Evolutionary conservation across 306 rosid species (phyloP).

Genomic region (Quercus ilex): DNA sequence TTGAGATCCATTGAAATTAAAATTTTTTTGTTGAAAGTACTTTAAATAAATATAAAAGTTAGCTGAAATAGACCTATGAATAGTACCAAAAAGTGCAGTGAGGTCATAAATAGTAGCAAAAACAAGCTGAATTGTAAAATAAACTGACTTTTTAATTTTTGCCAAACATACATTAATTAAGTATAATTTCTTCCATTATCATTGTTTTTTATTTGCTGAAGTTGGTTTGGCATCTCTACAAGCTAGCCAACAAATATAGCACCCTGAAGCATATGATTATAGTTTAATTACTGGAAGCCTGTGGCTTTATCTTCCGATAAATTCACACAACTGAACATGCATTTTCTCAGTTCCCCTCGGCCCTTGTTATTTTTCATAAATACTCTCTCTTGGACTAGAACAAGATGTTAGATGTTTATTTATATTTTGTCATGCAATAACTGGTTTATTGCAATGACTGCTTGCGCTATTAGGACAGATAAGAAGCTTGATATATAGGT

Average conservation of each 20-base stretch:
- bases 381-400: not conserved
- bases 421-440: too few relatives aligned
- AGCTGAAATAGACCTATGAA: too few relatives aligned
- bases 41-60: too few relatives aligned
- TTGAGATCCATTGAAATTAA: too few relatives aligned
- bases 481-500: not conserved
- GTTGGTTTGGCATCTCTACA: not conserved
- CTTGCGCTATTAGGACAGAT: not conserved
- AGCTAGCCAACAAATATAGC: not conserved
- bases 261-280: too few relatives aligned
- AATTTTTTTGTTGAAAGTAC: too few relatives aligned
- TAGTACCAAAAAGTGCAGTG: too few relatives aligned
- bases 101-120: too few relatives aligned
- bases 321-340: not conserved
- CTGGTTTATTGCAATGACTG: not conserved
- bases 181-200: not conserved
- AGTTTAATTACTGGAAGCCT: not conserved
- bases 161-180: too few relatives aligned
- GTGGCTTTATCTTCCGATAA: not conserved
- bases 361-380: not conserved
- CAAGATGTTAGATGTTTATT: too few relatives aligned
- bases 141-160: too few relatives aligned
- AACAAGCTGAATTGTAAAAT: too few relatives aligned
- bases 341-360: not conserved
- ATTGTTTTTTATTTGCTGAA: not conserved